Percentiles rank a stretch among this genome's conserved stretches.
Evolutionary conservation across 2,329 filamentous ascomycete genomes (phyloP).

Genomic region (Aschersonia sp.): DNA sequence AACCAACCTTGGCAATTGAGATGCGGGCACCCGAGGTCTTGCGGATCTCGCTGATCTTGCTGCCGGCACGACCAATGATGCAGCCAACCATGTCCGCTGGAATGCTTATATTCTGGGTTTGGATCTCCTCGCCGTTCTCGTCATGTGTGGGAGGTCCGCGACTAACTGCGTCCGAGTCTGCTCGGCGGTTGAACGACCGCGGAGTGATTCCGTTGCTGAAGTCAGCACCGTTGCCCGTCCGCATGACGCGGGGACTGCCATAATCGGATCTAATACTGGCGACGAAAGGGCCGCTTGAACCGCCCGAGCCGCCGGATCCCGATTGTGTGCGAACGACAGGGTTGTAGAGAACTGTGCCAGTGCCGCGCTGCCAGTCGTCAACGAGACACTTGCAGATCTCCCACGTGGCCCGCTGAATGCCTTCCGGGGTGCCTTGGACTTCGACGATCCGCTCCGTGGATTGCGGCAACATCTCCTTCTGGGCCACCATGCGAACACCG

Average conservation of each 20-base stretch:
- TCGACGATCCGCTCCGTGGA: constrained; percentile 97
- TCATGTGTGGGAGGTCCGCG: constrained; percentile 80
- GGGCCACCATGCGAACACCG: constrained; percentile 95
- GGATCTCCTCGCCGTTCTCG: constrained; percentile 93
- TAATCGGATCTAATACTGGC: constrained; percentile 33
- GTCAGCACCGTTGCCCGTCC: constrained; percentile 92
- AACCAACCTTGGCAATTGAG: constrained; percentile 75
- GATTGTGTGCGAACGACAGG: constrained; percentile 78
- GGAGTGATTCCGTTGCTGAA: constrained; percentile 69
- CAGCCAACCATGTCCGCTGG: constrained; percentile 99
- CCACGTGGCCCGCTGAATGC: constrained; percentile 93
- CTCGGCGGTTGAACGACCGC: constrained; percentile 61
- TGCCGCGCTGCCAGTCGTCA: constrained; percentile 94
- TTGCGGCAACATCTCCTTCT: constrained; percentile 99
- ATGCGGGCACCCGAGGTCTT: constrained; percentile 94
- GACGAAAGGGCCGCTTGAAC: constrained; percentile 22
- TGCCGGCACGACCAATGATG: constrained; percentile 90
- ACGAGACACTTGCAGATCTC: constrained; percentile 98
- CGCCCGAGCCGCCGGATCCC: constrained; percentile 30
- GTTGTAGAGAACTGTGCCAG: constrained; percentile 95
- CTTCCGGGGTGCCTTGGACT: constrained; percentile 85
- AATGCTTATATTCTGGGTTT: constrained; percentile 99
- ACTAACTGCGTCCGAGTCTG: constrained; percentile 65
- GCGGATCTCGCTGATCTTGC: constrained; percentile 97
- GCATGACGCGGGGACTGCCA: constrained; percentile 62